Conservation (phyloP, 2,329 filamentous ascomycete species). For the Coniochaeta ligniaria region DNA sequence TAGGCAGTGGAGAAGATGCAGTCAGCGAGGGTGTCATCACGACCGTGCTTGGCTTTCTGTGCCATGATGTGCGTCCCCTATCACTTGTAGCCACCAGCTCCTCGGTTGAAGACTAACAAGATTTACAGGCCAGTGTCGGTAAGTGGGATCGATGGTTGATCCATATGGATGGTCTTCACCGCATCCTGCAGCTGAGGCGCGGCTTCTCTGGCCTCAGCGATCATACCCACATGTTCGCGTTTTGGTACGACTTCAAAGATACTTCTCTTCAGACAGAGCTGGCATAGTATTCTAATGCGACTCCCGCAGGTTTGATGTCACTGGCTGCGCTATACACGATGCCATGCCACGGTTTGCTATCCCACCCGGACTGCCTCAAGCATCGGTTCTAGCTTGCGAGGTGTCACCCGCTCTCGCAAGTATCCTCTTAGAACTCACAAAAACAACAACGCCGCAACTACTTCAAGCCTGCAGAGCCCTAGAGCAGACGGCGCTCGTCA, state of each 20-base stretch:
- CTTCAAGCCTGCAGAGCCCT: background rate
- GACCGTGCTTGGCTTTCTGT: background rate
- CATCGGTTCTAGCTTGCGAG: background rate
- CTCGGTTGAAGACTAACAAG: background rate
- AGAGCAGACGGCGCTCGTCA: background rate
- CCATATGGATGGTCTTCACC: background rate
- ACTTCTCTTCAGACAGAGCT: background rate
- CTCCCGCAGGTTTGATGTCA: background rate
- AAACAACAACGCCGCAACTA: background rate
- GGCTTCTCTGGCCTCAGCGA: background rate
- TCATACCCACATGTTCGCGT: background rate
- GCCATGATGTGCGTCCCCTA: background rate
- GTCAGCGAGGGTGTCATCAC: background rate
- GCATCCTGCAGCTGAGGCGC: background rate
- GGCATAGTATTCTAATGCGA: background rate
- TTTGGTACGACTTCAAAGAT: background rate
- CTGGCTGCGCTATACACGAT: background rate
- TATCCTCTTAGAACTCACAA: background rate
- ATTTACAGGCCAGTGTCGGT: background rate
- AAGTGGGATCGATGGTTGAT: background rate
- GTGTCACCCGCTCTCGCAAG: background rate
- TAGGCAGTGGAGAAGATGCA: background rate
- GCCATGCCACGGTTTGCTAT: background rate
- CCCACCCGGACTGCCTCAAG: background rate
- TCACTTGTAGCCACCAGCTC: background rate